Evolutionary conservation across 2,329 filamentous ascomycete species (phyloP).

Genomic region (Lizonia empirigonia): DNA sequence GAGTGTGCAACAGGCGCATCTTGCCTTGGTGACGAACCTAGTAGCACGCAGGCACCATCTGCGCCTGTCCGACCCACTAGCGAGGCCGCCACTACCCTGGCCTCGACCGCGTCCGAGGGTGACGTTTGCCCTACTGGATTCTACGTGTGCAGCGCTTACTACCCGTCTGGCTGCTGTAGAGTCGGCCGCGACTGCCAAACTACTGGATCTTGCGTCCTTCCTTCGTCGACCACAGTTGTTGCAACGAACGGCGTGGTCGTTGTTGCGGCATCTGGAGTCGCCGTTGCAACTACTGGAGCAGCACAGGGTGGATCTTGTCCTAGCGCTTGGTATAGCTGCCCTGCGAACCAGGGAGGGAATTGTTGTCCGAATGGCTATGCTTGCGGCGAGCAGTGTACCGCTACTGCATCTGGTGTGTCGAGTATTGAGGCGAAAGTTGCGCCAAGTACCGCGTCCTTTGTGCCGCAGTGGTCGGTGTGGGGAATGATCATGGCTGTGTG

Average conservation of each 20-base stretch:
- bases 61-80: constrained; percentile 53
- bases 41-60: constrained; percentile 44
- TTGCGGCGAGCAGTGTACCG: constrained; percentile 46
- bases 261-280: constrained; percentile 64
- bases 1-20: constrained; percentile 50
- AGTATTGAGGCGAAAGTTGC: constrained; percentile 45
- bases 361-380: constrained; percentile 74
- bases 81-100: constrained; percentile 59
- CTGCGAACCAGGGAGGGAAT: constrained; percentile 69
- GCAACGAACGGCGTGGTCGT: constrained; percentile 70
- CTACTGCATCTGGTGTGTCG: constrained; percentile 36
- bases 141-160: constrained; percentile 85
- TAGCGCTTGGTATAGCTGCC: constrained; percentile 77
- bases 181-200: constrained; percentile 84
- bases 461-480: constrained; percentile 39
- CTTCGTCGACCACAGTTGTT: constrained; percentile 66
- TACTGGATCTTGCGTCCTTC: constrained; percentile 71
- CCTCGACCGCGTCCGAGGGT: constrained; percentile 75
- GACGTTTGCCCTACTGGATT: constrained; percentile 81
- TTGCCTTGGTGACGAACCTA: constrained; percentile 45
- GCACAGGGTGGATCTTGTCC: constrained; percentile 65
- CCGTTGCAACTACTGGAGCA: constrained; percentile 42
- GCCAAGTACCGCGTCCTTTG: constrained; percentile 45
- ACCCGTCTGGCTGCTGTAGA: constrained; percentile 83
- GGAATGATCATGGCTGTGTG: constrained; percentile 35